Percentiles rank a stretch among this genome's conserved stretches.
phyloP scores from a whole-genome alignment of 1,284 basidiomycete species.

The Gomphus bonarii region DNA sequence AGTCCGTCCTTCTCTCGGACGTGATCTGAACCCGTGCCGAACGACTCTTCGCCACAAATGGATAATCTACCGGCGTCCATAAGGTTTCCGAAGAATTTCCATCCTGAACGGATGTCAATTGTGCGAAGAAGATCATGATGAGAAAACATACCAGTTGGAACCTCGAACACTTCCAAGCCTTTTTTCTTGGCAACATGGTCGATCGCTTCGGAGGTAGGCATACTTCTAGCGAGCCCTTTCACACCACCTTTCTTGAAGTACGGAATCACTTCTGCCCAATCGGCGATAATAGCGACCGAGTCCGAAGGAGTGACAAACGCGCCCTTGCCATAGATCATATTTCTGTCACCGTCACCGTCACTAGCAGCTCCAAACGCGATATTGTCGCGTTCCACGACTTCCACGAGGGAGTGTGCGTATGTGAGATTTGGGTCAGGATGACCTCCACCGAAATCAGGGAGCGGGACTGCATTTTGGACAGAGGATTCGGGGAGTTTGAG shows the following conservation, averaged over 20 bases:
- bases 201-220: slow-evolving; percentile 97
- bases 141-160: slow-evolving; percentile 73
- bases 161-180: slow-evolving; percentile 91
- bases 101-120: slow-evolving; percentile 42
- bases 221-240: slow-evolving; percentile 91
- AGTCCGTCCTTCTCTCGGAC: slow-evolving; percentile 99
- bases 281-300: slow-evolving; percentile 97
- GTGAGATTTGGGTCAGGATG: slow-evolving; percentile 99
- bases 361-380: slow-evolving; percentile 94
- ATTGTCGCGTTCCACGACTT: slow-evolving; percentile 78
- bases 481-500: slow-evolving; percentile 77
- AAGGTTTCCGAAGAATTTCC: slow-evolving; percentile 99
- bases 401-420: slow-evolving; percentile 92
- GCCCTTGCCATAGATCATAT: slow-evolving; percentile 99
- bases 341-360: slow-evolving; percentile 96
- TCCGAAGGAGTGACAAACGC: slow-evolving; percentile 98
- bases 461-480: slow-evolving; percentile 86
- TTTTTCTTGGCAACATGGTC: slow-evolving; percentile 94
- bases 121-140: slow-evolving; percentile 1
- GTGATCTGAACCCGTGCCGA: slow-evolving; percentile 99
- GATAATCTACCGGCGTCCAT: slow-evolving; percentile 98
- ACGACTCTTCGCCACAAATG: slow-evolving; percentile 98
- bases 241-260: slow-evolving; percentile 91
- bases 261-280: slow-evolving; percentile 93
- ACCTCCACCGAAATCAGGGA: slow-evolving; percentile 92